Base-by-base conservation (phyloP, 2,329 filamentous ascomycete species). In the Aspergillus felis region DNA sequence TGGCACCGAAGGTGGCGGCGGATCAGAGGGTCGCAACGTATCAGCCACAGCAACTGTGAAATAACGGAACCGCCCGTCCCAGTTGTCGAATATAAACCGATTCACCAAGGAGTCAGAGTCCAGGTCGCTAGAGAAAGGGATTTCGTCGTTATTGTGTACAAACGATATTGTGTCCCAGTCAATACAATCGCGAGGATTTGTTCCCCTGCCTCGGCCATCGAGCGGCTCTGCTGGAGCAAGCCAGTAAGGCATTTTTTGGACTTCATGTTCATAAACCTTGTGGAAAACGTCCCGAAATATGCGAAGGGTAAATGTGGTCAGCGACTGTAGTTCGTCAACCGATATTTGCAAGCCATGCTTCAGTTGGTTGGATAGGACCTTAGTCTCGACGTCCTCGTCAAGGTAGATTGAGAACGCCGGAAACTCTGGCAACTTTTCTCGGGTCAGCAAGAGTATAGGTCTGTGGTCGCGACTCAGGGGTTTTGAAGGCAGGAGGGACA, bases 221-320 rank as follows among this genome's bases (percentile, higher is more conserved):
- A 61, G 29, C 48, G 51, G 28, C 51, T 53, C 57, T 59, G 81
- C 62, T 5, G 94, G 93, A 0, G 86, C 89, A 14, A 97, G 68
- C 78, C 92, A 96, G 72, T 97, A 99, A 0, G 92, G 88, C 70
- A 96, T 82, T 28, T 87, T 85, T 0, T 80, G 73, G 0, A 79
- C 64, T 17, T 85, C 79, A 0, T 83, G 78, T 51, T 89, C 85
- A 66, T 91, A 99, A 3, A 81, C 80, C 71, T 99, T 99, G 72
- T 92, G 93, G 77, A 96, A 97, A 0, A 97, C 79, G 64, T 97
- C 91, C 17, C 84, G 77, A 71, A 95, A 97, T 0, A 95, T 74
- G 4, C 83, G 81, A 44, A 95, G 76, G 0, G 90, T 96, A 69
- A 94, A 96, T 0, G 72, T 74, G 0, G 85, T 86, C n/a, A 97